A percentile compares a stretch with the other conserved stretches of the same genome.
These are phyloP conservation scores for Carallia brachiata DNA, from an alignment of 345 rosid genomes.

Conservation along the genomic window DNA sequence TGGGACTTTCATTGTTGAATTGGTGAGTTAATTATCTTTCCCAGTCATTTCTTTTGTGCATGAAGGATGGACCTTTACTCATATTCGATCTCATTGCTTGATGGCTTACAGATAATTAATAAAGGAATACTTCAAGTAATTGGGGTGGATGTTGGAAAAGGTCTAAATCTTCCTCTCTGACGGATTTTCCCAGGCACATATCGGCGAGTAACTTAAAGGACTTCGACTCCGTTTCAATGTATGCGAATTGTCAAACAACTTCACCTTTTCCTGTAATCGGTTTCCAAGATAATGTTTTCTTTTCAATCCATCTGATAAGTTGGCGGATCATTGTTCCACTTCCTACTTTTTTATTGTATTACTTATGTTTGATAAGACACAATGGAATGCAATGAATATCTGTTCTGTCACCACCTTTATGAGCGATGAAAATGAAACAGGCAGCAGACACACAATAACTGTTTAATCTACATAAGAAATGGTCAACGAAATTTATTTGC, in stretches of 20 bases:
- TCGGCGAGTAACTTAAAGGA: not conserved
- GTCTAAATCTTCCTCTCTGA: constrained; percentile 82
- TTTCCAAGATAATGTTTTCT: too few species aligned
- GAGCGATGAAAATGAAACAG: too few species aligned
- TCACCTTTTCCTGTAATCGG: too few species aligned
- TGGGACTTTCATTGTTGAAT: constrained; percentile 64
- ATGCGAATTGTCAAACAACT: too few species aligned
- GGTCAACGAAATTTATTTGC: not conserved
- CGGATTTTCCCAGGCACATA: not conserved
- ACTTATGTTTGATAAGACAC: too few species aligned
- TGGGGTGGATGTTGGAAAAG: constrained; percentile 83
- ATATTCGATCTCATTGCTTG: not conserved
- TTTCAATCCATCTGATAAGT: too few species aligned
- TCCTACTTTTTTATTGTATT: too few species aligned
- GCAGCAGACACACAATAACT: too few species aligned
- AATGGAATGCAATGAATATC: too few species aligned
- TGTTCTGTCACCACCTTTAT: not conserved
- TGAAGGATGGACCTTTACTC: not conserved
- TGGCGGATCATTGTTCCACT: too few species aligned
- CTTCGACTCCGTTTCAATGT: too few species aligned
- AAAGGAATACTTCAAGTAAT: constrained; percentile 68
- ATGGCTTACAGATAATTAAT: constrained; percentile 54
- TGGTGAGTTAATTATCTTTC: constrained; percentile 38
- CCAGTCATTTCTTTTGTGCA: not conserved
- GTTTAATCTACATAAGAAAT: too few species aligned